Evolutionary conservation across 495 filamentous ascomycete species (phyloP).

Genomic region (Barbatosphaeria neglecta): DNA sequence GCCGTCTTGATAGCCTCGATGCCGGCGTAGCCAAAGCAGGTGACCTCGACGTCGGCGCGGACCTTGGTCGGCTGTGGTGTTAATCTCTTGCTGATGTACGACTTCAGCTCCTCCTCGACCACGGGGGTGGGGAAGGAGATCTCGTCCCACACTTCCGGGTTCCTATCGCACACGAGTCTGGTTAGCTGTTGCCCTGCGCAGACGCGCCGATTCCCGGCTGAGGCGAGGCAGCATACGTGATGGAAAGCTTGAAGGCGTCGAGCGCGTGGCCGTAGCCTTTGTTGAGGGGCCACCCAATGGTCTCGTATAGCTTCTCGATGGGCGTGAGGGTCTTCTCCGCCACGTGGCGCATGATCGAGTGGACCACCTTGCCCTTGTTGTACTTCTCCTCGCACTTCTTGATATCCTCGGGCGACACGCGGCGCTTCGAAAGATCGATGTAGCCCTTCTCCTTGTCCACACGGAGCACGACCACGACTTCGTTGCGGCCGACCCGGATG

Average conservation of each 20-base stretch:
- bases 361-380: conserved; percentile 99
- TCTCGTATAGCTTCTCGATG: conserved; percentile 85
- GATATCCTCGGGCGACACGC: conserved; percentile 95
- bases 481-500: conserved; percentile 92
- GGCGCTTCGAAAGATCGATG: conserved; percentile 96
- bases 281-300: conserved; percentile 92
- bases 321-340: conserved; percentile 92
- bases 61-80: conserved; percentile 97
- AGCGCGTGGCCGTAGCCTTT: conserved; percentile 94
- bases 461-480: conserved; percentile 93
- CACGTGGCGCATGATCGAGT: conserved; percentile 95
- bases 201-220: neutral
- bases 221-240: conserved; percentile 55
- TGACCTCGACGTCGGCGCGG: conserved; percentile 94
- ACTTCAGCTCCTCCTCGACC: conserved; percentile 77
- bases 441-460: conserved; percentile 99
- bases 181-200: neutral
- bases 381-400: conserved; percentile 97
- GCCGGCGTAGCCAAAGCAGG: conserved; percentile 95
- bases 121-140: conserved; percentile 75
- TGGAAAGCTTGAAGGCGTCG: conserved; percentile 96
- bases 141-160: conserved; percentile 91
- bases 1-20: conserved; percentile 95
- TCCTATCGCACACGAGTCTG: conserved; percentile 41
- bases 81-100: conserved; percentile 90